phyloP scores from a whole-genome alignment of 2,329 filamentous ascomycete species.

The Aurifilum marmelostoma region DNA sequence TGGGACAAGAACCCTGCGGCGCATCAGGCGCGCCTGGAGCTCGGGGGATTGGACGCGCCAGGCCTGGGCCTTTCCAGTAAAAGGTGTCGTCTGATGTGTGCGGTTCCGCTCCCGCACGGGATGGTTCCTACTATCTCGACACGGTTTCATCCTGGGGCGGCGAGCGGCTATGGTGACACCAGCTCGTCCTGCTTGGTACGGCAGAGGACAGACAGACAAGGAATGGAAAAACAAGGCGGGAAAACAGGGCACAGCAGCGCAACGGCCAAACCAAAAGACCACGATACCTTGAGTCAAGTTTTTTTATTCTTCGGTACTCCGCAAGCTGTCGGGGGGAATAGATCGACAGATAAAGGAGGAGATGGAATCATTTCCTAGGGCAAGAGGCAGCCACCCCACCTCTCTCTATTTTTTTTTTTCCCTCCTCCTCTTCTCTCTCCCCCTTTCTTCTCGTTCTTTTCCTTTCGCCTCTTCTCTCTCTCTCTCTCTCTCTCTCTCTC shows the following conservation, averaged over 20 bases:
- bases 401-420: not conserved
- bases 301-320: not conserved
- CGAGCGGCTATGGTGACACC: not conserved
- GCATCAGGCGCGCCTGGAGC: not conserved
- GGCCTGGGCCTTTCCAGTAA: not conserved
- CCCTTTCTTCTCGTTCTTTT: no score
- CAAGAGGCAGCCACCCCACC: not conserved
- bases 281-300: not conserved
- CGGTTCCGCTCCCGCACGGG: not conserved
- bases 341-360: not conserved
- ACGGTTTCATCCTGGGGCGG: slow-evolving; percentile 23
- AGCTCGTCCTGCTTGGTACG: not conserved
- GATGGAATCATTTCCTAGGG: not conserved
- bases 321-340: not conserved
- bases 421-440: not conserved
- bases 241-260: not conserved
- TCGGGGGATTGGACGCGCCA: not conserved
- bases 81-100: not conserved
- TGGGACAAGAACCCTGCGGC: not conserved
- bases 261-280: not conserved
- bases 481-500: no score
- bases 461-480: no score
- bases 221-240: not conserved
- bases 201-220: not conserved
- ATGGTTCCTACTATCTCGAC: slow-evolving; percentile 24